Conservation (phyloP, 306 rosid species). For the Pueraria montana region DNA sequence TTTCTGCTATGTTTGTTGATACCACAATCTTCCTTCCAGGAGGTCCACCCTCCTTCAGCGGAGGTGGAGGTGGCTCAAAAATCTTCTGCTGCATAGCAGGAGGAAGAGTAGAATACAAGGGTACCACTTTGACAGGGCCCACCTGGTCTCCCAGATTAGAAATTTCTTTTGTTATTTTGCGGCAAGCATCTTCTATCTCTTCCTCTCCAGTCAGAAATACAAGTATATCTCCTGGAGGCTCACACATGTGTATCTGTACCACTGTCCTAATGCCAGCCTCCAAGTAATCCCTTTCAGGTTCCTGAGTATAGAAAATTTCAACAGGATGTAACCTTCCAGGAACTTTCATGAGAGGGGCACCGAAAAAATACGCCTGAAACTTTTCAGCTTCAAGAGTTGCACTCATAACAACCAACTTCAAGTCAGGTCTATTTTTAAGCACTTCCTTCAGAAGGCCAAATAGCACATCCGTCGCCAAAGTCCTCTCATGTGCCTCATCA, state of each 20-base stretch:
- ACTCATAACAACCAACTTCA: slow-evolving; percentile 94
- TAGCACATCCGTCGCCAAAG: slow-evolving; percentile 92
- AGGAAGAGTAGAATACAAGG: slow-evolving; percentile 91
- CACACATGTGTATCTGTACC: slow-evolving; percentile 90
- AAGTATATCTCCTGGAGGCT: slow-evolving; percentile 86
- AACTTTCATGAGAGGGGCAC: slow-evolving; percentile 95
- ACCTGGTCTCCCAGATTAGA: slow-evolving; percentile 87
- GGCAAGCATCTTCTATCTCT: slow-evolving; percentile 98
- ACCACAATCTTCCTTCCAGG: slow-evolving; percentile 95
- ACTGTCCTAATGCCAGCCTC: slow-evolving; percentile 97
- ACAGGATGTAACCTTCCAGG: slow-evolving; percentile 98
- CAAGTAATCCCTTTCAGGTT: slow-evolving; percentile 92
- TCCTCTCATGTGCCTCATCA: slow-evolving; percentile 97
- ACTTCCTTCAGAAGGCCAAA: slow-evolving; percentile 97
- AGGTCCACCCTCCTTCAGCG: slow-evolving; percentile 74
- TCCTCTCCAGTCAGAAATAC: slow-evolving; percentile 94
- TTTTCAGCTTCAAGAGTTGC: slow-evolving; percentile 98
- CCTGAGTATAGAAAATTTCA: slow-evolving; percentile 87
- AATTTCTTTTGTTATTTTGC: slow-evolving; percentile 78
- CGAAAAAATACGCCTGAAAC: slow-evolving; percentile 85
- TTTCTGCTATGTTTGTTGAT: slow-evolving; percentile 93
- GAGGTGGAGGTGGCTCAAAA: slow-evolving; percentile 88
- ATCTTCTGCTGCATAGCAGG: slow-evolving; percentile 96
- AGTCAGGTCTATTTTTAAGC: slow-evolving; percentile 80
- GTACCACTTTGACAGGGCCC: slow-evolving; percentile 93